phyloP scores from a whole-genome alignment of 2,329 filamentous ascomycete species.

The Talaromyces verruculosus region DNA sequence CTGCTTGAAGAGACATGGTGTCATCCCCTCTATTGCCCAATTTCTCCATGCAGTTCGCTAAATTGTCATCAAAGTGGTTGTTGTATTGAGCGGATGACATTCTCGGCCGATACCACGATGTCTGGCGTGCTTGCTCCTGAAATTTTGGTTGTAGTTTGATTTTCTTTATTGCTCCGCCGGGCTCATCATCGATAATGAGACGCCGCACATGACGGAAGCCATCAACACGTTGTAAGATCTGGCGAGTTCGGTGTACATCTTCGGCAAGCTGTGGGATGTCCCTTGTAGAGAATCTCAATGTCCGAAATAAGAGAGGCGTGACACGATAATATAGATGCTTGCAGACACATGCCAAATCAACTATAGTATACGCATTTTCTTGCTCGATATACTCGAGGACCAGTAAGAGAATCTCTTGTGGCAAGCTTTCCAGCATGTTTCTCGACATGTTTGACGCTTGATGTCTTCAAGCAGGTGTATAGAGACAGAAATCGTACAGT shows the following conservation, averaged over 20 bases:
- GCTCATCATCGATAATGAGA: background rate
- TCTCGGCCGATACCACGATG: background rate
- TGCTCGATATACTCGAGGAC: background rate
- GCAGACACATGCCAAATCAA: background rate
- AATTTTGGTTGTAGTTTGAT: background rate
- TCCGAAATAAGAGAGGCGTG: background rate
- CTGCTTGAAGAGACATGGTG: background rate
- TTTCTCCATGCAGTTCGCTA: background rate
- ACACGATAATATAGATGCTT: background rate
- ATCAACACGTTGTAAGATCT: background rate
- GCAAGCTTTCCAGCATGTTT: background rate
- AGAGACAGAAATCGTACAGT: background rate
- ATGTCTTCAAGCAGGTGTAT: background rate
- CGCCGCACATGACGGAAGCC: background rate
- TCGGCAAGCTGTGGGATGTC: background rate
- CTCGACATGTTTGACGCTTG: background rate
- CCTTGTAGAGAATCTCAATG: background rate
- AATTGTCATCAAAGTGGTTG: background rate
- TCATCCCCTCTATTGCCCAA: background rate
- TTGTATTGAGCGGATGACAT: background rate
- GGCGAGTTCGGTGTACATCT: background rate
- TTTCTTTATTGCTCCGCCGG: background rate
- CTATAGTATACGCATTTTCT: background rate
- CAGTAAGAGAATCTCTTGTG: background rate
- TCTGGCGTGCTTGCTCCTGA: background rate